phyloP scores from a whole-genome alignment of 768 basidiomycete genomes.

The Tricholoma sp. region DNA sequence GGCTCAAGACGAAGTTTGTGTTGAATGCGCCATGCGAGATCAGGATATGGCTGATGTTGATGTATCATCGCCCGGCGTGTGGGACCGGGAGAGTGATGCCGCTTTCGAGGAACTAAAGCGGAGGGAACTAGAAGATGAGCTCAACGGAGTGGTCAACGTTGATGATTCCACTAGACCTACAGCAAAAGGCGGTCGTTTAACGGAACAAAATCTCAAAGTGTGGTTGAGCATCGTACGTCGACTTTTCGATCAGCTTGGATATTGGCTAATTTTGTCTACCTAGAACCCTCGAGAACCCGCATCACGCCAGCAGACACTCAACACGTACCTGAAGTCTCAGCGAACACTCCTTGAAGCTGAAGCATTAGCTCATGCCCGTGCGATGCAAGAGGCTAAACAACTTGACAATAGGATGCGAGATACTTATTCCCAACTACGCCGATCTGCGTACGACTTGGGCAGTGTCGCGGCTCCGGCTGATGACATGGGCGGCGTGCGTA shows the following conservation, averaged over 20 bases:
- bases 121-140: constrained; percentile 69
- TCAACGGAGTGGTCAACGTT: constrained; percentile 36
- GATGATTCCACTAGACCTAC: constrained; percentile 56
- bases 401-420: constrained; percentile 77
- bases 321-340: constrained; percentile 79
- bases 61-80: constrained; percentile 79
- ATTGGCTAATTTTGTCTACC: constrained; percentile 7
- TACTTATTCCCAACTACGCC: constrained; percentile 72
- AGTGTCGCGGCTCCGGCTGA: constrained; percentile 42
- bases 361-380: constrained; percentile 68
- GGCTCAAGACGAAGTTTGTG: constrained; percentile 77
- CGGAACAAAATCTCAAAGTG: constrained; percentile 75
- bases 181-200: constrained; percentile 62
- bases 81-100: constrained; percentile 89
- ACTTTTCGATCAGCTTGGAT: constrained; percentile 1
- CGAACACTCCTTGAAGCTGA: constrained; percentile 79
- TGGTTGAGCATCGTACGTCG: constrained; percentile 71
- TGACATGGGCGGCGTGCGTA: constrained; percentile 62
- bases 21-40: constrained; percentile 98
- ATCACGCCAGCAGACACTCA: constrained; percentile 77
- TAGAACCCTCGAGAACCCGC: constrained; percentile 91
- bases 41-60: constrained; percentile 96
- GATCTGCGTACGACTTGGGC: constrained; percentile 71
- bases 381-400: constrained; percentile 72
- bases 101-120: constrained; percentile 71